Evolutionary conservation across 495 filamentous ascomycete genomes (phyloP).

Genomic region (Penicillium macrosclerotiorum): DNA sequence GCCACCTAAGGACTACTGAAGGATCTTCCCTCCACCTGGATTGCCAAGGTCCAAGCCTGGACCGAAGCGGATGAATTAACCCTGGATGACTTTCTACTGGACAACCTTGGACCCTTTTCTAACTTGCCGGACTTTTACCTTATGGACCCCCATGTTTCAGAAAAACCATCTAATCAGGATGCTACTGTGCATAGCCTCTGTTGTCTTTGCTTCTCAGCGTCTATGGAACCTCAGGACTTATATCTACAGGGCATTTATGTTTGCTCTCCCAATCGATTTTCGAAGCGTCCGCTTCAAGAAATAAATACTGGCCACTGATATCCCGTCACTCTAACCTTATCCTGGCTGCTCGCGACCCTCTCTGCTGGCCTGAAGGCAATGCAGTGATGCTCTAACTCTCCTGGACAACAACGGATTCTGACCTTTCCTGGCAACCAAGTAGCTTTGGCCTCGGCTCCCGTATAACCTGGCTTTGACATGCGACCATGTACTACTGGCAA

Average conservation of each 20-base stretch:
- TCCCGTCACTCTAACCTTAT: too few relatives aligned
- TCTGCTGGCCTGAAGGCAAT: neutral
- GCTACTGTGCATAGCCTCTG: slow-evolving; percentile 15
- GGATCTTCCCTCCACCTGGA: slow-evolving; percentile 22
- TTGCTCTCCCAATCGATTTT: slow-evolving; percentile 13
- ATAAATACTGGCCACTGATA: slow-evolving; percentile 16
- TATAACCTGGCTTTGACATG: neutral
- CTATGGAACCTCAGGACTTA: too few relatives aligned
- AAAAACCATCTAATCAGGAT: too few relatives aligned
- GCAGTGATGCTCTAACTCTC: neutral
- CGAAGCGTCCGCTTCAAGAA: slow-evolving; percentile 17
- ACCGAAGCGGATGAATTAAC: slow-evolving; percentile 26
- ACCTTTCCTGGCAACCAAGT: slow-evolving; percentile 11
- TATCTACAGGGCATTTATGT: slow-evolving; percentile 23
- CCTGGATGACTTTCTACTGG: slow-evolving; percentile 13
- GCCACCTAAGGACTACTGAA: slow-evolving; percentile 14
- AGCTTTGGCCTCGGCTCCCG: slow-evolving; percentile 6
- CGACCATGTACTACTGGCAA: slow-evolving; percentile 5
- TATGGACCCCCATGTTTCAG: neutral
- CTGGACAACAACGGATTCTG: slow-evolving; percentile 12
- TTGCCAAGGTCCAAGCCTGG: slow-evolving; percentile 30
- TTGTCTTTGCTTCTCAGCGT: neutral
- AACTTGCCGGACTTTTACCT: too few relatives aligned
- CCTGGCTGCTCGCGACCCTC: too few relatives aligned
- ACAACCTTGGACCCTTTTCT: too few relatives aligned